A percentile compares a stretch with the other conserved stretches of the same genome.
Evolutionary conservation across 2,329 filamentous ascomycete genomes (phyloP).

Genomic region (Talaromyces rugulosus): DNA sequence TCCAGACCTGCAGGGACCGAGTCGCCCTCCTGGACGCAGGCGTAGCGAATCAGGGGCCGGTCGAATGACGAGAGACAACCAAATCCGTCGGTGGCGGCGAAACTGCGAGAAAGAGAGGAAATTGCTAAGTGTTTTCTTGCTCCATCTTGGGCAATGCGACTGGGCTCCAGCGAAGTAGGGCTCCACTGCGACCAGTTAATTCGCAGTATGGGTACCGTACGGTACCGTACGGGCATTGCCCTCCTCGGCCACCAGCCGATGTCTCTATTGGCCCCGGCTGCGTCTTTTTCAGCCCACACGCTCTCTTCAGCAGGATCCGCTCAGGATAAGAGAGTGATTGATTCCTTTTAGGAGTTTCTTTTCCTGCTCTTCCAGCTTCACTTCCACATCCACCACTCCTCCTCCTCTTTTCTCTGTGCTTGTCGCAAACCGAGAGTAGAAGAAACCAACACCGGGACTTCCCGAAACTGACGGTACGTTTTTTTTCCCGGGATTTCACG

Average conservation of each 20-base stretch:
- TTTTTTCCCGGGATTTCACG: neutral
- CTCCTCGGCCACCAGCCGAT: neutral
- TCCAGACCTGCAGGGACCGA: no score
- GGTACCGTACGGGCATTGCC: neutral
- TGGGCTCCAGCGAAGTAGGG: neutral
- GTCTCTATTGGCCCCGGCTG: neutral
- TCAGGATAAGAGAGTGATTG: neutral
- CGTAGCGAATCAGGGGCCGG: neutral
- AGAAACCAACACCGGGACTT: neutral
- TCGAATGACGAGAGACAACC: neutral
- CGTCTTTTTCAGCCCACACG: neutral
- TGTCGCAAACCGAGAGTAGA: neutral
- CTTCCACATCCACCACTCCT: constrained; percentile 13
- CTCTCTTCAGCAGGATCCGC: neutral
- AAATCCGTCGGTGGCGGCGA: neutral
- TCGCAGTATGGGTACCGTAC: neutral
- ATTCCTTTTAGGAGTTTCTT: constrained; percentile 8
- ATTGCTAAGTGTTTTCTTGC: no score
- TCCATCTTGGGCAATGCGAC: neutral
- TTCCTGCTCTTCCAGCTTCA: constrained; percentile 12
- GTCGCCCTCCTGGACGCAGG: neutral
- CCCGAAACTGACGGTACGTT: neutral
- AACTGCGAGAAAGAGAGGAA: neutral
- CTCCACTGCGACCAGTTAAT: neutral
- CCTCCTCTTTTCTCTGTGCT: neutral